Evolutionary conservation across 2,329 filamentous ascomycete species (phyloP).

Genomic region (Xylariaceae sp.): DNA sequence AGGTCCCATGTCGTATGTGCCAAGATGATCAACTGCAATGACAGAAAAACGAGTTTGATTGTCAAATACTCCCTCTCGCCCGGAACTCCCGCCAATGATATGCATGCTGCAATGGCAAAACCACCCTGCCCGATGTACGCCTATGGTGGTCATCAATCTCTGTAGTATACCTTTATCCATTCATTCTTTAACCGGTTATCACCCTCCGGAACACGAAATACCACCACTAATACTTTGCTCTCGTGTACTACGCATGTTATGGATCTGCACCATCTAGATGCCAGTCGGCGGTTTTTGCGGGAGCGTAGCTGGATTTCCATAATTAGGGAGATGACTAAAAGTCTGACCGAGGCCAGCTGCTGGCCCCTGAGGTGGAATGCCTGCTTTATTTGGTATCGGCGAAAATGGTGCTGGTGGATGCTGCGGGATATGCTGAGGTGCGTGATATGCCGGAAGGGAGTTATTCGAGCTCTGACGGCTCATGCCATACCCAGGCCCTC

Average conservation of each 20-base stretch:
- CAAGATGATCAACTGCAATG: conserved; percentile 18
- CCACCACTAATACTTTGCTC: conserved; percentile 31
- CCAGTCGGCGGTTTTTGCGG: conserved; percentile 55
- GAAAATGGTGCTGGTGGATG: conserved; percentile 41
- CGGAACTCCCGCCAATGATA: conserved; percentile 31
- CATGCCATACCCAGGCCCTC: conserved; percentile 48
- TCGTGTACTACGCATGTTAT: conserved; percentile 27
- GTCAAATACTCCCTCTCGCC: conserved; percentile 23
- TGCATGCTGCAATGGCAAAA: conserved; percentile 24
- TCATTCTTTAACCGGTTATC: conserved; percentile 23
- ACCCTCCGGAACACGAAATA: conserved; percentile 19
- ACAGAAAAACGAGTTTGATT: conserved; percentile 18
- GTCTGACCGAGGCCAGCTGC: conserved; percentile 35
- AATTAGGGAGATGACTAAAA: conserved; percentile 52
- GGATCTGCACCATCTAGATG: conserved; percentile 38
- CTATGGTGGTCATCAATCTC: conserved; percentile 26
- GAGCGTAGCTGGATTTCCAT: conserved; percentile 57
- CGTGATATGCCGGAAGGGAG: conserved; percentile 49
- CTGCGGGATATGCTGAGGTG: conserved; percentile 37
- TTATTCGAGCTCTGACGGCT: conserved; percentile 53
- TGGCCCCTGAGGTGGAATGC: conserved; percentile 39
- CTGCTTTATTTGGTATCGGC: conserved; percentile 45
- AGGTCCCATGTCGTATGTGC: conserved; percentile 3
- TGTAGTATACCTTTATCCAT: conserved; percentile 28
- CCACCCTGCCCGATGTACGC: conserved; percentile 28